Conservation (phyloP, 192 early-diverging fungal genomes). For the Piromyces finnis region DNA sequence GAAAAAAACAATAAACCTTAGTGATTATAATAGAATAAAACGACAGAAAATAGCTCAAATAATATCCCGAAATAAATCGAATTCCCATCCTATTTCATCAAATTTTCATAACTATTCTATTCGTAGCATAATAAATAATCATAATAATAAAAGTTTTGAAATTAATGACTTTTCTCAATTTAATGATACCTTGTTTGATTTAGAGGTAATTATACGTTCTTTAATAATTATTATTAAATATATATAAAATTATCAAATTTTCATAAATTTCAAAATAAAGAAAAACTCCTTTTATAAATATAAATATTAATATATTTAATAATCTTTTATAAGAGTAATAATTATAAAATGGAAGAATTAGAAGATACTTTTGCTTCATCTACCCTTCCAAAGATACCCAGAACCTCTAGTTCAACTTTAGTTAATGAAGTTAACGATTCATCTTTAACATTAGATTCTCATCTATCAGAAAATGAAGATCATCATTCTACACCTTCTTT, state of each 20-base stretch:
- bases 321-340: not conserved
- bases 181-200: not conserved
- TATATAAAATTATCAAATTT: no score
- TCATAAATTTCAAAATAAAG: no score
- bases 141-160: not conserved
- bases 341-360: not conserved
- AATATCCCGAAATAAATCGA: no score
- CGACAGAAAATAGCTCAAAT: not conserved
- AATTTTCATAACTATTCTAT: not conserved
- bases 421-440: not conserved
- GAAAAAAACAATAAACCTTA: not conserved
- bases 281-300: no score
- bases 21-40: not conserved
- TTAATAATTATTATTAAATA: no score
- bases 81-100: not conserved
- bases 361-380: not conserved
- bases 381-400: not conserved
- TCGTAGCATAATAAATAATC: not conserved
- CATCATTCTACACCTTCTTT: not conserved
- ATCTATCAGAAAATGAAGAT: not conserved
- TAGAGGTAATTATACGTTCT: not conserved
- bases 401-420: not conserved
- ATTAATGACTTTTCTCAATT: not conserved
- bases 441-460: not conserved
- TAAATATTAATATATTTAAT: no score